Base-by-base conservation (phyloP, 139 green algal species). In the Tetradesmus obliquus region DNA sequence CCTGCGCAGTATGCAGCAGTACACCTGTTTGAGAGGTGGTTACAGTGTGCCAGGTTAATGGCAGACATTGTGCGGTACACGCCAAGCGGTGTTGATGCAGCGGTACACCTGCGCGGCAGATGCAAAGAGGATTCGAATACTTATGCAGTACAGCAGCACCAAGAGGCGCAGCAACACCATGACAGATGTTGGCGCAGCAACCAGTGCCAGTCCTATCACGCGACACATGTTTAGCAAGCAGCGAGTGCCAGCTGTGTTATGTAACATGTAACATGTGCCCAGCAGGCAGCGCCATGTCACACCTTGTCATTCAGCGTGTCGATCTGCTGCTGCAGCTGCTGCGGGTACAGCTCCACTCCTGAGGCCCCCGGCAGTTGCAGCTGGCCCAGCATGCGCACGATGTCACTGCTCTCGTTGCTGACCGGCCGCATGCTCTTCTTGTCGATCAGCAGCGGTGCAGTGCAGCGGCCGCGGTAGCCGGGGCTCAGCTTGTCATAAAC, bases 361-460 rank as follows among this genome's bases (percentile, higher is more conserved):
- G 83, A 94, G 54, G 57, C 84, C 10, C 94, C 95, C 0, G 86
- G 91, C 86, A 97, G 85, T 54, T 95, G 71, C 84, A 97, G 10
- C 57, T 81, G 84, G 53, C 96, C 94, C 55, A 99, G 87, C 92
- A 94, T 97, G 66, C 94, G 91, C 86, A 98, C 60, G 53, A 99
- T 97, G 88, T 96, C 91, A 4, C 92, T 87, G 91, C 95, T 98
- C 89, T 99, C 97, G 92, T 98, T 98, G 95, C 93, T 96, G 54
- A 98, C 94, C 0, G 90, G 55, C 2, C 90, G 84, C 53, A 85
- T 55, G 3, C 82, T 13, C 24, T 84, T 81, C 45, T 85, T 92
- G 93, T 99, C 97, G 9, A 99, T 93, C 81, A 99, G 94, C 88
- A 99, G 93, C 1, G 97, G 97, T 0, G 97, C 97, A 9, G 97